phyloP scores from a whole-genome alignment of 2,329 filamentous ascomycete genomes.

The Pseudocercospora vitis region DNA sequence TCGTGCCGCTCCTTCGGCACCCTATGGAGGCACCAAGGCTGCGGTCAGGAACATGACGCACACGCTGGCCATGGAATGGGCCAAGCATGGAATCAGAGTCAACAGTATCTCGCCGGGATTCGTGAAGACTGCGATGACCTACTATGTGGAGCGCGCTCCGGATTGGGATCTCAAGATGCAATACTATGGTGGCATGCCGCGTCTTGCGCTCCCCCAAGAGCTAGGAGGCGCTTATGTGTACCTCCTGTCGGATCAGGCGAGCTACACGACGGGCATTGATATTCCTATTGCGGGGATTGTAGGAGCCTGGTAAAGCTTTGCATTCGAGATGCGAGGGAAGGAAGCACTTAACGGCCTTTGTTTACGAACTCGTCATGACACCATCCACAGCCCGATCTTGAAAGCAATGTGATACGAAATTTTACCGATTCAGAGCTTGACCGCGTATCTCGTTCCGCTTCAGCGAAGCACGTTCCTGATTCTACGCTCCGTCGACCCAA shows the following conservation, averaged over 20 bases:
- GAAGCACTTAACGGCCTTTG: background rate
- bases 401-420: background rate
- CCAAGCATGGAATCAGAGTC: constrained; percentile 37
- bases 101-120: constrained; percentile 40
- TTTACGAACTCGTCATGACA: constrained; percentile 6
- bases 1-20: constrained; percentile 35
- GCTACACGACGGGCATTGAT: constrained; percentile 52
- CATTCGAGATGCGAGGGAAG: background rate
- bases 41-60: constrained; percentile 46
- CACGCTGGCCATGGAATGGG: constrained; percentile 41
- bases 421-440: too few relatives aligned
- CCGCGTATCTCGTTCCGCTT: too few relatives aligned
- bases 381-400: constrained; percentile 3
- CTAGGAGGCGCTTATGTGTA: constrained; percentile 53
- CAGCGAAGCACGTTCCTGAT: too few relatives aligned
- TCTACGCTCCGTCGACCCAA: too few relatives aligned
- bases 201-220: constrained; percentile 54
- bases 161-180: constrained; percentile 56
- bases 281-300: constrained; percentile 49
- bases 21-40: constrained; percentile 47
- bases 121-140: constrained; percentile 47
- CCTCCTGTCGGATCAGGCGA: constrained; percentile 48
- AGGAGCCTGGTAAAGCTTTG: constrained; percentile 18
- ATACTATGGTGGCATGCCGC: constrained; percentile 56
- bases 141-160: constrained; percentile 50